phyloP scores from a whole-genome alignment of 495 filamentous ascomycete species.

The Aspergillus sparsus region DNA sequence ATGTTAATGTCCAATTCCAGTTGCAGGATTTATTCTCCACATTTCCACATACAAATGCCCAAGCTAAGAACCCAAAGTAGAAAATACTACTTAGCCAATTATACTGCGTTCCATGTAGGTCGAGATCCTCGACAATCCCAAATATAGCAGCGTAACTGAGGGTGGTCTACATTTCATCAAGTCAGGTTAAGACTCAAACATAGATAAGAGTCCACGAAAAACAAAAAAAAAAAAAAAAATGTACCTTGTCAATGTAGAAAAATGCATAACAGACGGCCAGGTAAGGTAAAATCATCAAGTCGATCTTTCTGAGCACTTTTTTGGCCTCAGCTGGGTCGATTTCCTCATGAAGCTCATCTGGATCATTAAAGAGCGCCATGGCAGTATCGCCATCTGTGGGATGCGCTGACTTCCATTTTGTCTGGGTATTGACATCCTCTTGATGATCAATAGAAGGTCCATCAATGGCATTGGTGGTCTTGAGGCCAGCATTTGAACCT shows the following conservation, averaged over 20 bases:
- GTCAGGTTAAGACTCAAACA: background rate
- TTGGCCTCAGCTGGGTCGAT: conserved; percentile 51
- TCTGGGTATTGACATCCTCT: conserved; percentile 28
- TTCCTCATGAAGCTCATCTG: conserved; percentile 45
- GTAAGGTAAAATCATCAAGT: conserved; percentile 52
- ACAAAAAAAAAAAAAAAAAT: too few relatives aligned
- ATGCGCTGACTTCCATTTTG: conserved; percentile 34
- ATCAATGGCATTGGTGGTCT: conserved; percentile 26
- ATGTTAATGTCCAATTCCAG: background rate
- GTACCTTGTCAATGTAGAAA: conserved; percentile 59
- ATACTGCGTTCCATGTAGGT: conserved; percentile 51
- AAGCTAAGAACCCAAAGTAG: conserved; percentile 53
- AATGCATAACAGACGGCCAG: conserved; percentile 61
- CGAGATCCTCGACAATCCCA: conserved; percentile 51
- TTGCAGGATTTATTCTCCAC: background rate
- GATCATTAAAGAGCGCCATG: conserved; percentile 46
- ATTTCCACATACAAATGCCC: conserved; percentile 37
- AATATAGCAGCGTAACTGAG: conserved; percentile 61
- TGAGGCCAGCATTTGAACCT: conserved; percentile 26
- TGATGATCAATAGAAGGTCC: conserved; percentile 28
- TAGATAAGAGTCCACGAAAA: background rate
- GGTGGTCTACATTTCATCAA: conserved; percentile 47
- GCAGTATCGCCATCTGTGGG: conserved; percentile 46
- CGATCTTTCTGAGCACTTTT: conserved; percentile 56
- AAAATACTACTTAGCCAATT: conserved; percentile 53